Base-by-base conservation (phyloP, 495 filamentous ascomycete species). In the Ascodesmis nigricans region DNA sequence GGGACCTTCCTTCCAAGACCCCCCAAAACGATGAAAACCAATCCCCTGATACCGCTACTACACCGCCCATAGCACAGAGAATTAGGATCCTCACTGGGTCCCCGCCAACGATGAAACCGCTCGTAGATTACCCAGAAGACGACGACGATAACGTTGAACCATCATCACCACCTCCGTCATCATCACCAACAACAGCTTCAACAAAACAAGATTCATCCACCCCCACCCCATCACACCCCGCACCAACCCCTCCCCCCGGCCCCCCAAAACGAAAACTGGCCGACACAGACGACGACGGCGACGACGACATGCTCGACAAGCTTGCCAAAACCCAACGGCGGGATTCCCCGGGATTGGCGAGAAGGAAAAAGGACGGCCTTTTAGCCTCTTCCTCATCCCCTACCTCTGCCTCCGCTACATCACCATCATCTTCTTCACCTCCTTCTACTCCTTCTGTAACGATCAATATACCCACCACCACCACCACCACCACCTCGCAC, bases 121-220 rank as follows among this genome's bases (percentile, higher is more conserved):
- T 95, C 23, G 87, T 97, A 23, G 78, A 91, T 48, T 97, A 97
- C 47, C 69, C 69, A 0, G 83, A 84, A 30, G 81, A 91, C 40
- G 82, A 92, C 35, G 79, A 81, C 1, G 26, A 37, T 14, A 26
- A 37, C 7, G 24, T 18, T 10, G 16, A 21, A 29, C 28, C 49
- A 7, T 35, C 18, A 32, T 19, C 31, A 24, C 38, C 40, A 17
- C 35, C 24, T 21, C 31, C 35, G 35, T 37, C 31, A 31, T 42
- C 38, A 32, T 33, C 33, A 33, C 37, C 29, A 34, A 45, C 38
- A 14, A 29, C 33, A 33, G 33, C 40, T 33, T 26, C 32, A 38
- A 15, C 44, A 14, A 25, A 18, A 37, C 17, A 30, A 6, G 15
- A 24, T 52, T 29, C n/a, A n/a, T n/a, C 48, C n/a, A 10, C 41